A percentile compares a stretch with the other conserved stretches of the same genome.
Conservation (phyloP, 1,284 basidiomycete genomes). For the Moesziomyces sp. region DNA sequence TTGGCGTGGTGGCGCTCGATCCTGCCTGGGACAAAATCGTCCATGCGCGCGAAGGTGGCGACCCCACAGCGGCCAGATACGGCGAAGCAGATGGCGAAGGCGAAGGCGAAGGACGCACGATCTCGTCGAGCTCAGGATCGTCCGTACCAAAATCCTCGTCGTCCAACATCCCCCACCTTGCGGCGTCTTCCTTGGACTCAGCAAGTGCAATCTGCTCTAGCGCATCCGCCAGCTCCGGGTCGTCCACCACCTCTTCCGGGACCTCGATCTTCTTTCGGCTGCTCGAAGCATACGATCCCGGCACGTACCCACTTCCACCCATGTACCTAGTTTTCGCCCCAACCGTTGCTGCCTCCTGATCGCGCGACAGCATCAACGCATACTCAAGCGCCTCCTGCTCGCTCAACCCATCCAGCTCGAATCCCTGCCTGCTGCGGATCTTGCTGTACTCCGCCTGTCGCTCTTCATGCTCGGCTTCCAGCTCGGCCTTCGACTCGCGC, state of each 20-base stretch:
- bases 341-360: conserved; percentile 73
- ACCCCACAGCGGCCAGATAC: conserved; percentile 20
- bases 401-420: conserved; percentile 76
- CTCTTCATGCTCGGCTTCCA: conserved; percentile 76
- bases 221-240: conserved; percentile 51
- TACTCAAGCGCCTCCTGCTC: conserved; percentile 84
- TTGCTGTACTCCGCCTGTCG: conserved; percentile 72
- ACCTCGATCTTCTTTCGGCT: conserved; percentile 20
- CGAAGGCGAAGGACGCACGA: conserved; percentile 25
- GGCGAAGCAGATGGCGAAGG: conserved; percentile 47
- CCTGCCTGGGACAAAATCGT: conserved; percentile 57
- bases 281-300: conserved; percentile 24
- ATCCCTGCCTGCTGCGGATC: conserved; percentile 67
- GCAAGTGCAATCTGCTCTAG: conserved; percentile 56
- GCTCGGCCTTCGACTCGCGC: conserved; percentile 41
- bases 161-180: conserved; percentile 19
- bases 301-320: conserved; percentile 29
- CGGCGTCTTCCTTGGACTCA: conserved; percentile 28
- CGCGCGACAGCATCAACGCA: conserved; percentile 83
- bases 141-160: conserved; percentile 28
- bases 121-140: conserved; percentile 5
- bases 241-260: conserved; percentile 28
- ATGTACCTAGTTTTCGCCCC: conserved; percentile 10
- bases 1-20: conserved; percentile 21
- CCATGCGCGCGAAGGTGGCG: conserved; percentile 57